phyloP scores from a whole-genome alignment of 2,329 filamentous ascomycete genomes.

The Alternaria tenuissima region DNA sequence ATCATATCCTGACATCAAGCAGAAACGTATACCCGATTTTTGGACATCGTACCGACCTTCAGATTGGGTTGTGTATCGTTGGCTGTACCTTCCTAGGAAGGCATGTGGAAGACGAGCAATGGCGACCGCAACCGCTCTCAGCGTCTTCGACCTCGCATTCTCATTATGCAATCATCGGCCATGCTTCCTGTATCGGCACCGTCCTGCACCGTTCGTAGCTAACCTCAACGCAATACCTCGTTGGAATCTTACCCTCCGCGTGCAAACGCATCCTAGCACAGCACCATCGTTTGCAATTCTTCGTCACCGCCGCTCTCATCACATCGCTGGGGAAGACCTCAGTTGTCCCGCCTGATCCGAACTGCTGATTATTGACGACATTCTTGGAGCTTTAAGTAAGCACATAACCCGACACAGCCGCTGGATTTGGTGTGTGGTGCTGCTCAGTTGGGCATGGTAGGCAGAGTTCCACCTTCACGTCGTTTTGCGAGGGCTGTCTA shows the following conservation, averaged over 20 bases:
- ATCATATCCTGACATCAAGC: not conserved
- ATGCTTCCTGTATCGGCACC: not conserved
- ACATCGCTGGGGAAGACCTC: not conserved
- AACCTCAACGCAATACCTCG: not conserved
- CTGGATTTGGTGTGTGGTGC: not conserved
- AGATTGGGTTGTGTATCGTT: not conserved
- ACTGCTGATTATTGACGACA: no score
- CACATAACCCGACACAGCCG: not conserved
- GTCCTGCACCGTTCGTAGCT: not conserved
- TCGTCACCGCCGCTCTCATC: not conserved
- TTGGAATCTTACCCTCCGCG: not conserved
- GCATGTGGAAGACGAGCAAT: constrained; percentile 4
- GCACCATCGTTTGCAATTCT: constrained; percentile 10
- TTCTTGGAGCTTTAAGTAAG: not conserved
- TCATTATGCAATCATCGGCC: not conserved
- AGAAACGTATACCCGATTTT: not conserved
- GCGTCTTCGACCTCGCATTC: not conserved
- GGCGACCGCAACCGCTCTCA: not conserved
- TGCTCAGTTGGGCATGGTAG: not conserved
- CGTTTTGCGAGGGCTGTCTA: not conserved
- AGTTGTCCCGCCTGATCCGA: not conserved
- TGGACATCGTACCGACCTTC: not conserved
- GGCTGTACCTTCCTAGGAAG: constrained; percentile 6
- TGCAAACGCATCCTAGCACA: constrained; percentile 3
- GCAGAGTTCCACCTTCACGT: constrained; percentile 11